phyloP scores from a whole-genome alignment of 2,329 filamentous ascomycete genomes.

The Zasmidium citrigriseum region DNA sequence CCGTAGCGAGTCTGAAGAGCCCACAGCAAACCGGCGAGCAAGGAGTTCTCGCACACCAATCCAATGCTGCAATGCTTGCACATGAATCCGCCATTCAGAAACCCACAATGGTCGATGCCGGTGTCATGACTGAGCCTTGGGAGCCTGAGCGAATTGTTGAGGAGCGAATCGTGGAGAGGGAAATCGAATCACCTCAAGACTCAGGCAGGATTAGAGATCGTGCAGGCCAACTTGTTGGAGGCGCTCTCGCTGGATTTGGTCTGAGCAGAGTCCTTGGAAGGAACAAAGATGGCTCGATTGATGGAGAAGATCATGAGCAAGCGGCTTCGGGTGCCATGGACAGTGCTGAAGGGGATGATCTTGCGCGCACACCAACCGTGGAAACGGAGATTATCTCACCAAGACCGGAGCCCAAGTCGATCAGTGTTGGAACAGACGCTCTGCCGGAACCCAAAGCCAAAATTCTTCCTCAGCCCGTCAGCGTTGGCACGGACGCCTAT shows the following conservation, averaged over 20 bases:
- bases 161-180: constrained; percentile 6
- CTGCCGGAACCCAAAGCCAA: not conserved
- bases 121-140: constrained; percentile 65
- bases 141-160: constrained; percentile 36
- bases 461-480: constrained; percentile 5
- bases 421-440: constrained; percentile 13
- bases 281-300: constrained; percentile 8
- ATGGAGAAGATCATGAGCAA: not conserved
- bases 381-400: not conserved
- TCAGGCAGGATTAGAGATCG: constrained; percentile 21
- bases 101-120: constrained; percentile 58
- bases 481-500: constrained; percentile 17
- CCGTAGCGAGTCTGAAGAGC: constrained; percentile 9
- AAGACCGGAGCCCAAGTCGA: not conserved
- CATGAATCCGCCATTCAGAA: constrained; percentile 13
- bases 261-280: constrained; percentile 29
- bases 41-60: constrained; percentile 7
- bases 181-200: constrained; percentile 1
- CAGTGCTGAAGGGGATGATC: not conserved
- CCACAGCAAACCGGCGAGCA: not conserved
- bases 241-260: constrained; percentile 37
- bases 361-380: not conserved
- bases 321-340: constrained; percentile 1
- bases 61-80: constrained; percentile 15
- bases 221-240: constrained; percentile 33